These are phyloP conservation scores for Colletotrichum abscissum DNA, from an alignment of 2,329 filamentous ascomycete genomes.

Conservation along the genomic window DNA sequence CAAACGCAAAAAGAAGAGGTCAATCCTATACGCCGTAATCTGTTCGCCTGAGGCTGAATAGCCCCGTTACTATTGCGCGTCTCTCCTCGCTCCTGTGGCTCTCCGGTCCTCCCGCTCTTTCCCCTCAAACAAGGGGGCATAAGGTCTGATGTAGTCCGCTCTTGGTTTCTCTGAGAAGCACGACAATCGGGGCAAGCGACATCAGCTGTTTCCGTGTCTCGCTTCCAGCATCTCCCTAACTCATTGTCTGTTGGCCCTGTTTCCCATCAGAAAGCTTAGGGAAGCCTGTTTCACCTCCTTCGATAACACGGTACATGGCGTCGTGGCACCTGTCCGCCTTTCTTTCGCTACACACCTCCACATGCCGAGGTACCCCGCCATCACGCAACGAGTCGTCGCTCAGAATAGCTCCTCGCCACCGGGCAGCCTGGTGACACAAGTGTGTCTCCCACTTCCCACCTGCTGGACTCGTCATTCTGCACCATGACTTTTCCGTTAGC, in stretches of 20 bases:
- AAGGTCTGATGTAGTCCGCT: slow-evolving; percentile 15
- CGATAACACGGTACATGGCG: slow-evolving; percentile 12
- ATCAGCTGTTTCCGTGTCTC: slow-evolving; percentile 19
- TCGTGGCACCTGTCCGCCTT: background rate
- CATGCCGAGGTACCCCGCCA: slow-evolving; percentile 20
- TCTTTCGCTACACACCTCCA: slow-evolving; percentile 4
- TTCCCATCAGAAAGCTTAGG: slow-evolving; percentile 22
- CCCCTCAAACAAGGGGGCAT: slow-evolving; percentile 31
- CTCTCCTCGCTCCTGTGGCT: background rate
- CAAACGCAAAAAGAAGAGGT: background rate
- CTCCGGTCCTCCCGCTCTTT: slow-evolving; percentile 18
- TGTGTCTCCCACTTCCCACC: slow-evolving; percentile 21
- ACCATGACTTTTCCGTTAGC: background rate
- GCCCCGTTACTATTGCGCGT: background rate
- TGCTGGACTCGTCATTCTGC: slow-evolving; percentile 10
- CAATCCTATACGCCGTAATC: slow-evolving; percentile 10
- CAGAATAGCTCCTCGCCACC: slow-evolving; percentile 28
- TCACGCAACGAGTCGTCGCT: slow-evolving; percentile 1
- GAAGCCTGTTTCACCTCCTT: slow-evolving; percentile 23
- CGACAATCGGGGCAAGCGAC: slow-evolving; percentile 3
- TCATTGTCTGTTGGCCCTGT: slow-evolving; percentile 11
- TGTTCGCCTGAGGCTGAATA: background rate
- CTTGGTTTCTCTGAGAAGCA: background rate
- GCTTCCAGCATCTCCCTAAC: slow-evolving; percentile 29
- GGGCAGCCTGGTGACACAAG: slow-evolving; percentile 9